Conservation (phyloP, 2,329 filamentous ascomycete species). For the Didymellaceae sp. region DNA sequence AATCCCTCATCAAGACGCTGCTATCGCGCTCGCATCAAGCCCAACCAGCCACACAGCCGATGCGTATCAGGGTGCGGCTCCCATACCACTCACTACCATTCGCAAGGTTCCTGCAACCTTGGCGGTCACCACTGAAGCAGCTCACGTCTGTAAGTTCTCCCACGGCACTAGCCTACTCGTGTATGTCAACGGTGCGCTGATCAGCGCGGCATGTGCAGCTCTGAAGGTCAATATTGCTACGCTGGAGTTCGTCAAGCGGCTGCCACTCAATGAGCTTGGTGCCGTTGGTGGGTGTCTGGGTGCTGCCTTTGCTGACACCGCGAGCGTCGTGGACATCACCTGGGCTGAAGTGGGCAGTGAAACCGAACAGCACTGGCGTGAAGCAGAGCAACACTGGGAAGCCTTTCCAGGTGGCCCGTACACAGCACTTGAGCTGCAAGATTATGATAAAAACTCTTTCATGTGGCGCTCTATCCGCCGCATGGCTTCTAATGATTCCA, state of each 20-base stretch:
- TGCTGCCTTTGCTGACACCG: neutral
- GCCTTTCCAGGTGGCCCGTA: constrained; percentile 3
- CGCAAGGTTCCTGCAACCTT: neutral
- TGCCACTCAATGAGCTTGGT: neutral
- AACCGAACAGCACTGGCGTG: constrained; percentile 1
- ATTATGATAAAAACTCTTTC: neutral
- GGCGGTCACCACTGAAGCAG: neutral
- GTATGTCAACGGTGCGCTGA: constrained; percentile 1
- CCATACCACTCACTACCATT: neutral
- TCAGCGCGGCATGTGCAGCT: neutral
- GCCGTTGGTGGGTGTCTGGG: neutral
- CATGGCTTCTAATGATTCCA: neutral
- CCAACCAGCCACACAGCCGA: neutral
- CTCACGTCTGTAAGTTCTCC: neutral
- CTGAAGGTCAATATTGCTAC: constrained; percentile 15
- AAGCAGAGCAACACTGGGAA: constrained; percentile 4
- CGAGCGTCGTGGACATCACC: neutral
- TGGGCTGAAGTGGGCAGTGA: constrained; percentile 9
- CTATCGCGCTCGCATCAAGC: neutral
- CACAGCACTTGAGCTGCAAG: neutral
- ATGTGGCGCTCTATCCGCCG: neutral
- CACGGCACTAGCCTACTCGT: constrained; percentile 5
- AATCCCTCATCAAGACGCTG: neutral
- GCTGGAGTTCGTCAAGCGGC: neutral
- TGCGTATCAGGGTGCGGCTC: neutral